phyloP scores from a whole-genome alignment of 2,329 filamentous ascomycete species.

The Aspergillus tubingensis region DNA sequence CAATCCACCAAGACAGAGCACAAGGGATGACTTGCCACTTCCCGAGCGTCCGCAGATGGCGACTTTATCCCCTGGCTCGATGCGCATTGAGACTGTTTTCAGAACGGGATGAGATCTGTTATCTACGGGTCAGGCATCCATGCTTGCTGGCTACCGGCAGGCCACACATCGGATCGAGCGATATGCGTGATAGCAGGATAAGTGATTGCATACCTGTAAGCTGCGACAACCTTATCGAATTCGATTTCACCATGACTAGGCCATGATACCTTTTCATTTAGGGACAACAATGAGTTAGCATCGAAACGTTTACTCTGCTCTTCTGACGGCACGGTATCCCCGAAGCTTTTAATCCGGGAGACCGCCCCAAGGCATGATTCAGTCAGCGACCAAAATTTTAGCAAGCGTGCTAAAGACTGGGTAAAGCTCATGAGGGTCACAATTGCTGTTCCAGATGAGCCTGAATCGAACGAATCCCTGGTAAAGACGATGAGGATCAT shows the following conservation, averaged over 20 bases:
- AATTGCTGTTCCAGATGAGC: not conserved
- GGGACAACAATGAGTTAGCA: not conserved
- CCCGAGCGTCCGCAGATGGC: not conserved
- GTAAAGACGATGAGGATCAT: not conserved
- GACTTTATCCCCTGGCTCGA: not conserved
- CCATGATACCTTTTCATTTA: not conserved
- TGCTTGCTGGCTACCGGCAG: too few relatives aligned
- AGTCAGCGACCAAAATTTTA: not conserved
- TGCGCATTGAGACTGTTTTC: not conserved
- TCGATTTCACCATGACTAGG: not conserved
- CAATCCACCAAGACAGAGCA: not conserved
- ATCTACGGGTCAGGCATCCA: not conserved
- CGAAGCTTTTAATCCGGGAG: not conserved
- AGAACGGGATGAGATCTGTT: not conserved
- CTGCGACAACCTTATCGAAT: not conserved
- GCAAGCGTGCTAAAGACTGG: not conserved
- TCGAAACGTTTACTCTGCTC: not conserved
- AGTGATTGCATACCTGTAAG: not conserved
- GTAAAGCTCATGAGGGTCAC: constrained; percentile 2
- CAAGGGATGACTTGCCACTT: not conserved
- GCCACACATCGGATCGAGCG: too few relatives aligned
- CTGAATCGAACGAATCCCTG: not conserved
- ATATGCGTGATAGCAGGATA: not conserved
- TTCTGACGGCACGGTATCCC: not conserved
- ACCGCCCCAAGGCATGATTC: not conserved